Base-by-base conservation (phyloP, 345 rosid species). In the Physaria fendleri region DNA sequence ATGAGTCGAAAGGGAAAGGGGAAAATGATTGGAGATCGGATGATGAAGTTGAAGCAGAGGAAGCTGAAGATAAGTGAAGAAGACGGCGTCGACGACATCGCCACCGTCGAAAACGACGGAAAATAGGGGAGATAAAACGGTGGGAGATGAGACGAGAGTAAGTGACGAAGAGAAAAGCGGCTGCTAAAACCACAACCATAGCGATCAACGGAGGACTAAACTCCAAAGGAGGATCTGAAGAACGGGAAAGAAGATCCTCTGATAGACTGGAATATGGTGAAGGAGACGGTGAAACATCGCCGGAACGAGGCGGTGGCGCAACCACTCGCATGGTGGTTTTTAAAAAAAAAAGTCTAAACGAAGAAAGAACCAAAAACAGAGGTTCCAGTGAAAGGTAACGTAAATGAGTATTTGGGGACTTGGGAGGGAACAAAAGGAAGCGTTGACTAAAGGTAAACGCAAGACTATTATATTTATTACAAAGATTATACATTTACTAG, bases 171-270 rank as follows among this genome's bases (percentile, higher is more conserved):
- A 88, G 68, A 43, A 92, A 81, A 13, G 96, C 90, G 5, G 95
- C 76, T 7, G 93, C 95, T 8, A 88, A 81, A 15, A 82, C 87
- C 1, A 81, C 93, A 5, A 92, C 85, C 96, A 92, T 88, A 43
- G 87, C 98, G 64, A 92, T 92, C 74, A 92, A 53, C 5, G 93
- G 85, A n/a, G 98, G 95, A 61, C 87, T 92, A 79, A 88, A 86
- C 60, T 85, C 79, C 11, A 92, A 52, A 4, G 96, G 80, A 11
- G 76, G 69, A 54, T 69, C 79, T 5, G 83, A 65, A 4, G 75
- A 54, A n/a, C 54, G 37, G 0, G 77, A 38, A 12, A 72, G 40
- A 58, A 27, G 16, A 32, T 64, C 46, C 14, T 42, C 34, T 0
- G 54, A 5, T 27, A 44, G 25, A 47, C 76, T 49, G 3, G 42